Conservation (phyloP, 2,329 filamentous ascomycete genomes). For the Bertia moriformis region DNA sequence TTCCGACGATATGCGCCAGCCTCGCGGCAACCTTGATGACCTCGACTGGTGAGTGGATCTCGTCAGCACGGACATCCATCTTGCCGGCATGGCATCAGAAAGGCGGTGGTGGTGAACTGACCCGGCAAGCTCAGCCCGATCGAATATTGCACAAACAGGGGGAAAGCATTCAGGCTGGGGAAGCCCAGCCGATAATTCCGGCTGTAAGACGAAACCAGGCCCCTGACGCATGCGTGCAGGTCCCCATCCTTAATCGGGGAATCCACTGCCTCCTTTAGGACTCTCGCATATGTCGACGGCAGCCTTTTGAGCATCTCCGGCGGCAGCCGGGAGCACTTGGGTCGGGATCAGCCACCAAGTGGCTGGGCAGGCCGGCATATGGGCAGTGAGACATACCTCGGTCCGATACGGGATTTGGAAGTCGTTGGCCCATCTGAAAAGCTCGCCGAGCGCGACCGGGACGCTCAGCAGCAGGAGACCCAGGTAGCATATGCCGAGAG, state of each 20-base stretch:
- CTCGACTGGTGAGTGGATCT: slow-evolving; percentile 36
- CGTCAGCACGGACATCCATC: slow-evolving; percentile 5
- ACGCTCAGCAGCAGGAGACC: slow-evolving; percentile 61
- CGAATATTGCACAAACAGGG: background rate
- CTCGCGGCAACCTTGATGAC: slow-evolving; percentile 42
- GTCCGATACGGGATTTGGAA: slow-evolving; percentile 60
- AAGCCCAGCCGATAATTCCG: background rate
- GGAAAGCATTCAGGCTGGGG: background rate
- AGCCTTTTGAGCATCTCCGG: background rate
- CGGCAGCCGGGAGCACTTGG: background rate
- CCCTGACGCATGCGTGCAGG: background rate
- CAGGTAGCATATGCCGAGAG: slow-evolving; percentile 66
- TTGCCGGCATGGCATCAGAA: background rate
- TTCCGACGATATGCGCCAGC: slow-evolving; percentile 31
- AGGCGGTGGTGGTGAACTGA: slow-evolving; percentile 3
- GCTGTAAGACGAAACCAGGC: background rate
- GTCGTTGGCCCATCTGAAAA: slow-evolving; percentile 52
- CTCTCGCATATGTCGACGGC: background rate
- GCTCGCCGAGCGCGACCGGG: slow-evolving; percentile 61
- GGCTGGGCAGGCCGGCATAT: background rate
- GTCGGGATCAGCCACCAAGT: slow-evolving; percentile 3
- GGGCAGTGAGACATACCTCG: slow-evolving; percentile 30
- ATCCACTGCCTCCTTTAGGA: slow-evolving; percentile 1
- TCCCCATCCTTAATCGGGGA: slow-evolving; percentile 24
- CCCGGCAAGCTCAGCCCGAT: background rate